phyloP scores from a whole-genome alignment of 208 protist species.

The Acanthamoeba triangularis region DNA sequence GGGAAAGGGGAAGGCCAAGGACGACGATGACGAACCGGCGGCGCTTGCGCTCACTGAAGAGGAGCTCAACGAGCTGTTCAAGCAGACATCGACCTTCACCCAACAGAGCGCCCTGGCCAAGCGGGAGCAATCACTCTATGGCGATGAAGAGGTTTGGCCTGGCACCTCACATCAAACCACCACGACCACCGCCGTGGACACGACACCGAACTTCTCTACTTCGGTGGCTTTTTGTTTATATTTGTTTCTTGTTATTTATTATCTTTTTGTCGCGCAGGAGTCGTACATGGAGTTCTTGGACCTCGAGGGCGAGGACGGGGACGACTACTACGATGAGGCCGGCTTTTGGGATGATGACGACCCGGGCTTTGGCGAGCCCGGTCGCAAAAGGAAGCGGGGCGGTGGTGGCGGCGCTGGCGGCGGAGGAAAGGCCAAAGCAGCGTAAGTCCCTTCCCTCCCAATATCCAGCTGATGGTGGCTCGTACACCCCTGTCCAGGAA shows the following conservation, averaged over 20 bases:
- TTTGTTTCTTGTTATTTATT: neutral
- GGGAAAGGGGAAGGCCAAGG: conserved; percentile 50
- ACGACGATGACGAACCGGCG: conserved; percentile 61
- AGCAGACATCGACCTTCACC: conserved; percentile 78
- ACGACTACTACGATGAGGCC: conserved; percentile 60
- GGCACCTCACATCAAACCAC: neutral
- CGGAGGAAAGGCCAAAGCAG: neutral
- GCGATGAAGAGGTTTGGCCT: conserved; percentile 33
- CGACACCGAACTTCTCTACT: too few species aligned
- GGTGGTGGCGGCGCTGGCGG: neutral
- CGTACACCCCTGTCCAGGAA: neutral
- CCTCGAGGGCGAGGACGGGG: conserved; percentile 26
- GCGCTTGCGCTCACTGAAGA: conserved; percentile 16
- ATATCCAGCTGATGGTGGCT: neutral
- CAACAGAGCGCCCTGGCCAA: conserved; percentile 15
- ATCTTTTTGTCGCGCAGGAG: neutral
- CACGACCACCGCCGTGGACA: too few species aligned
- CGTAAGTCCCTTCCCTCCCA: neutral
- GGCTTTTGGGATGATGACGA: conserved; percentile 78
- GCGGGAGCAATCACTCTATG: conserved; percentile 54
- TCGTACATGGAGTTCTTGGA: conserved; percentile 37
- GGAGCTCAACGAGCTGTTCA: conserved; percentile 84
- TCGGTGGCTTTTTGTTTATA: neutral
- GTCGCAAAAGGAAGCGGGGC: conserved; percentile 21
- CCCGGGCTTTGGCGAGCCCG: neutral